Conservation (phyloP, 1,284 basidiomycete genomes). For the Leucoagaricus sp. region DNA sequence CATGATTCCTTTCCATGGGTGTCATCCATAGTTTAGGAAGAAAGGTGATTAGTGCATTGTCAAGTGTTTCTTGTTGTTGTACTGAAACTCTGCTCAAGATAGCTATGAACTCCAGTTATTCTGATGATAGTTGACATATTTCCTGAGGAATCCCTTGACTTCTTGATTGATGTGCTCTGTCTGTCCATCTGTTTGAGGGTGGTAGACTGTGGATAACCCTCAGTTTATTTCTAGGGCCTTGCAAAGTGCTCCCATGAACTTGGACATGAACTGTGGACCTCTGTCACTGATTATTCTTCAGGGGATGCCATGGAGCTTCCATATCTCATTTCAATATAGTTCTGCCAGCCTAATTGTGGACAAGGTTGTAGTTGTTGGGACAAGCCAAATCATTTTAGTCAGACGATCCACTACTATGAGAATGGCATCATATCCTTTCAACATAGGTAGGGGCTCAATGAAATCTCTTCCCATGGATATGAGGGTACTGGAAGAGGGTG, state of each 20-base stretch:
- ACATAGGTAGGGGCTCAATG: conserved; percentile 36
- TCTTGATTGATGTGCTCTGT: conserved; percentile 21
- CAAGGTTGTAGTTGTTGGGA: not conserved
- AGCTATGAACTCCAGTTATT: conserved; percentile 17
- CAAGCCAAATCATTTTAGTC: not conserved
- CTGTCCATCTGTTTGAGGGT: conserved; percentile 23
- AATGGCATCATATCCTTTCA: conserved; percentile 35
- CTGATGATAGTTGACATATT: conserved; percentile 1
- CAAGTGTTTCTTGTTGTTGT: conserved; percentile 29
- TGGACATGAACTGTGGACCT: conserved; percentile 7
- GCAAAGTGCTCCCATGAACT: conserved; percentile 3
- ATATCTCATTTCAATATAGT: not conserved
- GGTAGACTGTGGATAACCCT: conserved; percentile 14
- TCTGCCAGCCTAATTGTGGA: not conserved
- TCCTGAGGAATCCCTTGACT: conserved; percentile 8
- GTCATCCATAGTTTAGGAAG: conserved; percentile 20
- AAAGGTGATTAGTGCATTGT: conserved; percentile 25
- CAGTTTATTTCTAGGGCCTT: not conserved
- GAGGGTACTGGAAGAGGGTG: conserved; percentile 27
- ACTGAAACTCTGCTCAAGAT: conserved; percentile 10
- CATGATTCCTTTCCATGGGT: conserved; percentile 19
- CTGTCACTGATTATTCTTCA: not conserved
- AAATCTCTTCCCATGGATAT: conserved; percentile 33
- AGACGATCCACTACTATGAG: conserved; percentile 22
- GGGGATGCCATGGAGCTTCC: conserved; percentile 1